Base-by-base conservation (phyloP, 1,139 yeast genomes). In the Hemisphaericaspora xylofermentans region DNA sequence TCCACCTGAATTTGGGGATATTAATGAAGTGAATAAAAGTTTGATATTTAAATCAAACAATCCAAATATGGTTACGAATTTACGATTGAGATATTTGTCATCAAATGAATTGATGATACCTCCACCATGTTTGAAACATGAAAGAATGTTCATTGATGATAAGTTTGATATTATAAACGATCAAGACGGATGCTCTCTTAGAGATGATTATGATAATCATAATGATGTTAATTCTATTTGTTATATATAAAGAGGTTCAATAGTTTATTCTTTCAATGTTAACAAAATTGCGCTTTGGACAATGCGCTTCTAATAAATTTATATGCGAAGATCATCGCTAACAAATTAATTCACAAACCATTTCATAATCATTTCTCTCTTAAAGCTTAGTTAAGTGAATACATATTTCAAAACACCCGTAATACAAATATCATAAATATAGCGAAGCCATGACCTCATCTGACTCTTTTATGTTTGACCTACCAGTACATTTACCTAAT, bases 401-500 rank as follows among this genome's bases (percentile, higher is more conserved):
- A n/a, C n/a, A n/a, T n/a, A n/a, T n/a, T n/a, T n/a, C n/a, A n/a
- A n/a, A n/a, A n/a, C n/a, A n/a, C n/a, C n/a, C n/a, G n/a, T n/a
- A n/a, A n/a, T n/a, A n/a, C n/a, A n/a, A n/a, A n/a, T n/a, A n/a
- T n/a, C n/a, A 21, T 21, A 21, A 21, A 6, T 21, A 21, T 8
- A 21, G 24, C 24, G 8, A 21, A 6, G 6, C 24, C 24, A 31
- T 31, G 34, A 2, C 25, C 6, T 19, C 34, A 18, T 10, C n/a
- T 7, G 34, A 31, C 6, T 22, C 35, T 37, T 45, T 45, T 38
- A 32, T 44, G 34, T 25, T 49, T 15, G 63, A 54, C 36, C 41
- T 58, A 22, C 63, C 63, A 5, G 50, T 58, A 4, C 55, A 58
- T 41, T 42, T 58, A 18, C 63, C 63, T 24, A 55, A 55, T 28